Conservation (phyloP, 345 rosid genomes). For the Hypericum androsaemum region DNA sequence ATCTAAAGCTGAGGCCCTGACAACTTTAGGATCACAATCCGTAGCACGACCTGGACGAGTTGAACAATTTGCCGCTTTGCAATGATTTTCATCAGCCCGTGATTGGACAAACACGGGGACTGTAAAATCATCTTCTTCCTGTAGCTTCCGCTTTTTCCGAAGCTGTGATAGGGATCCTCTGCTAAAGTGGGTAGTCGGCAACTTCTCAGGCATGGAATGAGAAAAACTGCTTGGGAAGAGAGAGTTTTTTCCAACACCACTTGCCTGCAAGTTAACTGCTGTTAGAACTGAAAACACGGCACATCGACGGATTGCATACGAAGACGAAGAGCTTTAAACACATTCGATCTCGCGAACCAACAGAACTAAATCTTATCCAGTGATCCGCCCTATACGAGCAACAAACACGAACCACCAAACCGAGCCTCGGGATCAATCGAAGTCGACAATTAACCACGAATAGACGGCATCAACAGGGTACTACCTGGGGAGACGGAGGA, state of each 20-base stretch:
- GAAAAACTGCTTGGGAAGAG: constrained; percentile 21
- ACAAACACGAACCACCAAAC: too few species aligned
- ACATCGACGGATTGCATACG: too few species aligned
- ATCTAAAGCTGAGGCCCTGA: constrained; percentile 16
- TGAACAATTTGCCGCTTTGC: constrained; percentile 20
- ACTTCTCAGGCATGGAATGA: constrained; percentile 32
- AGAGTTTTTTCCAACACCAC: constrained; percentile 31
- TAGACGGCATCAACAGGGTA: neutral
- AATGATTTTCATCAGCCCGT: constrained; percentile 17
- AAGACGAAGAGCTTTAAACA: too few species aligned
- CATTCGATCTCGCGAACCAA: too few species aligned
- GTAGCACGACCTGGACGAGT: constrained; percentile 9
- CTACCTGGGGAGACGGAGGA: constrained; percentile 59
- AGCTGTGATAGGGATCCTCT: constrained; percentile 21
- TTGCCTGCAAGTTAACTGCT: constrained; percentile 29
- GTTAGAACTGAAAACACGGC: neutral
- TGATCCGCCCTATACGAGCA: too few species aligned
- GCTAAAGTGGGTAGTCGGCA: constrained; percentile 20
- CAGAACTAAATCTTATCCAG: too few species aligned
- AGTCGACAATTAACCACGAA: too few species aligned
- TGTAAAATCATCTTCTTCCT: constrained; percentile 64
- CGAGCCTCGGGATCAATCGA: too few species aligned
- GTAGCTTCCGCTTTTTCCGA: constrained; percentile 34
- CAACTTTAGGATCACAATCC: constrained; percentile 11
- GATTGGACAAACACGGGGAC: constrained; percentile 61